Conservation (phyloP, 306 rosid genomes). For the Prunus dulcis region DNA sequence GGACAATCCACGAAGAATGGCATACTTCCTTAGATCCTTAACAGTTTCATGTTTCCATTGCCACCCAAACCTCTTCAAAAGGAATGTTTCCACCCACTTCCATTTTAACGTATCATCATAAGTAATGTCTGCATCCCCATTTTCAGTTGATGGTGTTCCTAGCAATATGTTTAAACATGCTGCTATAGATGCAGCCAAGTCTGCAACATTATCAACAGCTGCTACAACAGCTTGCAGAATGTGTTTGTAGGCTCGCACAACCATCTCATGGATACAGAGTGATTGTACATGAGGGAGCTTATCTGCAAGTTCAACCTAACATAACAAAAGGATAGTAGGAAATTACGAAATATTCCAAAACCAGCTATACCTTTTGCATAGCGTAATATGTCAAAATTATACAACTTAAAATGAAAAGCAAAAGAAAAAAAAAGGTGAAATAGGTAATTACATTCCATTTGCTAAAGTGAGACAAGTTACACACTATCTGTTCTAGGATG, state of each 20-base stretch:
- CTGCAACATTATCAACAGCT: slow-evolving; percentile 65
- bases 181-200: slow-evolving; percentile 81
- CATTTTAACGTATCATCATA: slow-evolving; percentile 61
- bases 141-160: slow-evolving; percentile 65
- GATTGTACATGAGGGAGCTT: slow-evolving; percentile 98
- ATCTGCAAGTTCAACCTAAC: slow-evolving; percentile 93
- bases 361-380: background rate
- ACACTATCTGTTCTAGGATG: background rate
- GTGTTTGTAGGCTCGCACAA: slow-evolving; percentile 95
- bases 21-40: slow-evolving; percentile 74
- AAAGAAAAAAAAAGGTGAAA: background rate
- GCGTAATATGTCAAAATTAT: background rate
- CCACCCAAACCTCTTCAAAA: slow-evolving; percentile 83
- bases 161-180: slow-evolving; percentile 81
- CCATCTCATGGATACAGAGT: slow-evolving; percentile 89
- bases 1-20: slow-evolving; percentile 91
- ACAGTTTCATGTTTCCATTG: slow-evolving; percentile 64
- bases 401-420: background rate
- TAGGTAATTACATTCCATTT: background rate
- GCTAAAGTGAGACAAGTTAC: background rate
- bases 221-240: slow-evolving; percentile 89
- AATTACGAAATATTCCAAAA: slow-evolving; percentile 10
- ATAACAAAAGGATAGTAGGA: slow-evolving; percentile 19
- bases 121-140: slow-evolving; percentile 38
- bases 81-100: slow-evolving; percentile 91